Evolutionary conservation across 805 yeast species (phyloP).

Genomic region (Metschnikowia bowlesiae): DNA sequence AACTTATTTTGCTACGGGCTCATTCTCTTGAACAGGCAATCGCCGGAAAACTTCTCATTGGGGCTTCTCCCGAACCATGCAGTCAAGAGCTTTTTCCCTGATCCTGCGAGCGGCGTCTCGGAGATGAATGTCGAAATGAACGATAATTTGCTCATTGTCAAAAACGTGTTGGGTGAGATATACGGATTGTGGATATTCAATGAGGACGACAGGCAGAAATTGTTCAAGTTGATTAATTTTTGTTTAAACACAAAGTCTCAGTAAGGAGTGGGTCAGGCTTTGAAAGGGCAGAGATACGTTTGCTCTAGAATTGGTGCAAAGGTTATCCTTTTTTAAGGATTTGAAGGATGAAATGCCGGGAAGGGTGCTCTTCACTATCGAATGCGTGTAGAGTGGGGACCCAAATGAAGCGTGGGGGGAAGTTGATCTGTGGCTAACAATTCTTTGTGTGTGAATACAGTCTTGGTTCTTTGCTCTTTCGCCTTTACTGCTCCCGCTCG

Average conservation of each 20-base stretch:
- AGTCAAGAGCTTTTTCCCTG: constrained; percentile 41
- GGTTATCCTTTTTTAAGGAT: too few relatives aligned
- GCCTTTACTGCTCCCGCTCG: too few relatives aligned
- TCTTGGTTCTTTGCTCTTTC: too few relatives aligned
- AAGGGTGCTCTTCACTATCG: too few relatives aligned
- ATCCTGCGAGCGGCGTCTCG: constrained; percentile 29
- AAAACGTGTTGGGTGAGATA: constrained; percentile 62
- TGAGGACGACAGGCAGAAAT: constrained; percentile 57
- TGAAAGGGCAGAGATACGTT: too few relatives aligned
- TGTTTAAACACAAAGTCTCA: constrained; percentile 34
- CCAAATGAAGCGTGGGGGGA: too few relatives aligned
- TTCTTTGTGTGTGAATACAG: too few relatives aligned
- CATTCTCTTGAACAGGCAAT: constrained; percentile 61
- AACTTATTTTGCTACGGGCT: constrained; percentile 61
- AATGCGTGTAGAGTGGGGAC: too few relatives aligned
- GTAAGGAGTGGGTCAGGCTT: background rate
- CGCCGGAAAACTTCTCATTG: constrained; percentile 66
- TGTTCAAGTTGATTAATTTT: constrained; percentile 44
- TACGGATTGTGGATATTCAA: constrained; percentile 79
- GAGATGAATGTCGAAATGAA: constrained; percentile 64
- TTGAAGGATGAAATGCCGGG: too few relatives aligned
- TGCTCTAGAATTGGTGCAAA: too few relatives aligned
- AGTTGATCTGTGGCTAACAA: too few relatives aligned
- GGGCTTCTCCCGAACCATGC: constrained; percentile 60
- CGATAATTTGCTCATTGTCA: constrained; percentile 66